Base-by-base conservation (phyloP, 202 grass and related monocot genomes). In the Schoenoplectus tabernaemontani region DNA sequence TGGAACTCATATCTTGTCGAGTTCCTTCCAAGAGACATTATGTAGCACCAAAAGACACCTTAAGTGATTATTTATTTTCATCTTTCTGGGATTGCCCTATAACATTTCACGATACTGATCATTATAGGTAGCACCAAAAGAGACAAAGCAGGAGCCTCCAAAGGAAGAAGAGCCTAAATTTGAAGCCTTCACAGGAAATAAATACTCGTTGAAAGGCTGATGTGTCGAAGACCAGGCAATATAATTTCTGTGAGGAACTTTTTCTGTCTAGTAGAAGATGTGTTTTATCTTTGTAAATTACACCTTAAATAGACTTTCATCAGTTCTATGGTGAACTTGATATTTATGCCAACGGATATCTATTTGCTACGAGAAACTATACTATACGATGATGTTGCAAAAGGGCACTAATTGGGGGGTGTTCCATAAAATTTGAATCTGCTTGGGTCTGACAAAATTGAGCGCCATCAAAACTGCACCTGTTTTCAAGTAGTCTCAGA, bases 131-230 rank as follows among this genome's bases (percentile, higher is more conserved):
- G 16, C 64, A 67, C 36, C 64, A 11, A 93, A 94, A 80, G 89
- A 90, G 85, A 71, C 73, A 9, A 90, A 90, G 86, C 87, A 90
- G 70, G 89, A 92, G 64, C 11, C 77, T 13, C 28, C 79, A 2
- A 93, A 92, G 80, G 90, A 93, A 83, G 91, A 97, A 57, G 87
- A 92, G 19, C 87, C 86, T 0, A 93, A 92, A 57, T 92, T 97
- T 39, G 12, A 85, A 39, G 91, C 87, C 1, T 97, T 97, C 39
- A 94, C 86, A 1, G 94, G 91, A 79, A 97, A 86, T 84, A 93
- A 91, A 82, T 94, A 92, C 77, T 94, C 94, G 11, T 81, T 97
- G 84, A 97, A 86, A 85, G 86, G 87, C 62, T 97, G 78, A 90
- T 78, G 51, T 42, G n/a, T 22, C 37, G 23, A 67, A 67, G 48